phyloP scores from a whole-genome alignment of 208 protist genomes.

The Leishmania major region DNA sequence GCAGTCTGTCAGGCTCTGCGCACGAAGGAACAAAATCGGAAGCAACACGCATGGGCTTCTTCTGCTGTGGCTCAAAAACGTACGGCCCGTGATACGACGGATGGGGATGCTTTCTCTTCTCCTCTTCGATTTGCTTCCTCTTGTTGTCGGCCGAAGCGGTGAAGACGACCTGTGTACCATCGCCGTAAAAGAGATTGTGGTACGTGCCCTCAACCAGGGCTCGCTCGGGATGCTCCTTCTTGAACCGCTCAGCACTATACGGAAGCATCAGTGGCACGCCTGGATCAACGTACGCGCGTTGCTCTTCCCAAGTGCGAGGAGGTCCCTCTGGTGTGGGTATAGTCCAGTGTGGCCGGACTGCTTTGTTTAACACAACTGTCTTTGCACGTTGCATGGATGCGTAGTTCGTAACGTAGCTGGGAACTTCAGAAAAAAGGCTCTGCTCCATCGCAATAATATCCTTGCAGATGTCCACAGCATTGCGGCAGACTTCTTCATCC shows the following conservation, averaged over 20 bases:
- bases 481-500: slow-evolving; percentile 35
- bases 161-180: slow-evolving; percentile 58
- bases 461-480: slow-evolving; percentile 44
- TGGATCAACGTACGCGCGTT: slow-evolving; percentile 73
- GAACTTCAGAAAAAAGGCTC: slow-evolving; percentile 68
- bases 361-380: slow-evolving; percentile 17
- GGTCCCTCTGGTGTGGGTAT: slow-evolving; percentile 20
- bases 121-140: slow-evolving; percentile 59
- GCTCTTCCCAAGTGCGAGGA: slow-evolving; percentile 33
- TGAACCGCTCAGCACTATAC: slow-evolving; percentile 46
- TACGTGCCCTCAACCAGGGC: slow-evolving; percentile 46
- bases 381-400: slow-evolving; percentile 7
- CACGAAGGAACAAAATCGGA: slow-evolving; percentile 81
- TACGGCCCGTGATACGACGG: slow-evolving; percentile 28
- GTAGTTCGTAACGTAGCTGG: slow-evolving; percentile 43
- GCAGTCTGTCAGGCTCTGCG: slow-evolving; percentile 44
- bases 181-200: slow-evolving; percentile 79
- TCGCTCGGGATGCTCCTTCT: slow-evolving; percentile 35
- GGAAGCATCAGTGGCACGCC: slow-evolving; percentile 60
- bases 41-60: slow-evolving; percentile 53
- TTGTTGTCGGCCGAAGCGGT: slow-evolving; percentile 66
- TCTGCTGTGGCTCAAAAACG: slow-evolving; percentile 29
- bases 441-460: slow-evolving; percentile 70
- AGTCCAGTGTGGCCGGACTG: slow-evolving; percentile 9
- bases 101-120: slow-evolving; percentile 22